Percentiles rank a stretch among this genome's conserved stretches.
These are phyloP conservation scores for Alternaria viburni DNA, from an alignment of 2,329 filamentous ascomycete genomes.

Conservation along the genomic window DNA sequence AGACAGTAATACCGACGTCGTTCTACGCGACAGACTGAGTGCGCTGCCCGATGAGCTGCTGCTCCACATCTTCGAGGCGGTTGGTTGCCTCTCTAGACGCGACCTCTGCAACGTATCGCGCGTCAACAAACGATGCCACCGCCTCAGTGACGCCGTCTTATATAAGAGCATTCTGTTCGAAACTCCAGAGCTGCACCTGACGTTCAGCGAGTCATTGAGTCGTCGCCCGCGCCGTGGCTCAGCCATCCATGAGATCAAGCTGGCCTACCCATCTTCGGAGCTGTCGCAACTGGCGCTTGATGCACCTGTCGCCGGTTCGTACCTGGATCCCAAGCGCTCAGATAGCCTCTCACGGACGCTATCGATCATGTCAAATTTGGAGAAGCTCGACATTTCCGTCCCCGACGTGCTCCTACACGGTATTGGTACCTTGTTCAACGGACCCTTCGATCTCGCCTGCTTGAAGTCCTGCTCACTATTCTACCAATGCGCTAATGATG, in stretches of 20 bases:
- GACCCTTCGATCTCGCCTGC: constrained; percentile 41
- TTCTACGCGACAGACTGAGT: constrained; percentile 20
- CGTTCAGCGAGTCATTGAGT: constrained; percentile 41
- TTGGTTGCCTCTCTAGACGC: constrained; percentile 33
- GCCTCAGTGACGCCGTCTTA: constrained; percentile 38
- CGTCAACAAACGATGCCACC: constrained; percentile 39
- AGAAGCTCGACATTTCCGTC: constrained; percentile 41
- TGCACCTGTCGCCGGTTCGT: constrained; percentile 33
- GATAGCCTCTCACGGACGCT: constrained; percentile 39
- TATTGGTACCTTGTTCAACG: constrained; percentile 42
- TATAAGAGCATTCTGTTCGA: constrained; percentile 43
- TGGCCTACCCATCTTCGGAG: constrained; percentile 40
- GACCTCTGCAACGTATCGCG: constrained; percentile 38
- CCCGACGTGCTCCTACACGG: constrained; percentile 38
- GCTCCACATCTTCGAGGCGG: constrained; percentile 37
- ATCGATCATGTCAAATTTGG: constrained; percentile 43
- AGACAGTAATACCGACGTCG: neutral
- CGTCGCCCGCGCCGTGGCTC: constrained; percentile 42
- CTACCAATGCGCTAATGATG: constrained; percentile 40
- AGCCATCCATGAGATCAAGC: constrained; percentile 39
- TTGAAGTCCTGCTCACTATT: constrained; percentile 40
- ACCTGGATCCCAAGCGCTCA: constrained; percentile 31
- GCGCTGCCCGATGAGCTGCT: constrained; percentile 39
- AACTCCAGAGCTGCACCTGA: constrained; percentile 40
- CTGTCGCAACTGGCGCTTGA: constrained; percentile 39